phyloP scores from a whole-genome alignment of 169 alveolate genomes.

The Theileria annulata region DNA sequence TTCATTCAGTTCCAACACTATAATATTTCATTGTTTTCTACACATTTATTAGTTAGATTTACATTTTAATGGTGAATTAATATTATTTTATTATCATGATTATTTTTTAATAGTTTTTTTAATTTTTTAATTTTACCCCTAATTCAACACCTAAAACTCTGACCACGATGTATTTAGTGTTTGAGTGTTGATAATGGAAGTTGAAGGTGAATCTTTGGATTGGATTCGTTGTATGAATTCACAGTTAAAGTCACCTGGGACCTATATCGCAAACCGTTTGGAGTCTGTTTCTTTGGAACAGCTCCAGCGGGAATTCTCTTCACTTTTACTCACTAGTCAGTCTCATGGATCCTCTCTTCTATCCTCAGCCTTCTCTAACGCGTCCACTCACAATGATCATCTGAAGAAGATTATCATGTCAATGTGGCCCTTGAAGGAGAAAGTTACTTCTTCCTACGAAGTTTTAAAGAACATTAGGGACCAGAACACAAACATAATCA shows the following conservation, averaged over 20 bases:
- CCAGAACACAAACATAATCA: not conserved
- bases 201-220: conserved; percentile 32
- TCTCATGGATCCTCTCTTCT: conserved; percentile 57
- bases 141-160: too few species aligned
- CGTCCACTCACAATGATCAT: conserved; percentile 44
- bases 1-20: not conserved
- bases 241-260: conserved; percentile 61
- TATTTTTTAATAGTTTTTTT: too few species aligned
- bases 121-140: too few species aligned
- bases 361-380: conserved; percentile 36
- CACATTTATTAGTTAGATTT: not conserved
- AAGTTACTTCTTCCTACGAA: conserved; percentile 27
- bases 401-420: conserved; percentile 50
- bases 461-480: conserved; percentile 17
- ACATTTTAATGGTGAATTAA: too few species aligned
- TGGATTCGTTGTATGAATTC: conserved; percentile 32
- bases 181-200: not conserved
- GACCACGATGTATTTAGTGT: too few species aligned
- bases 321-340: conserved; percentile 53
- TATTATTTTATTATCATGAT: too few species aligned
- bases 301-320: conserved; percentile 45
- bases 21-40: not conserved
- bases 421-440: conserved; percentile 44
- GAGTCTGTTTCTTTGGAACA: conserved; percentile 60
- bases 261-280: conserved; percentile 36